These are phyloP conservation scores for Cicer cuneatum DNA, from an alignment of 306 rosid species.

Conservation along the genomic window DNA sequence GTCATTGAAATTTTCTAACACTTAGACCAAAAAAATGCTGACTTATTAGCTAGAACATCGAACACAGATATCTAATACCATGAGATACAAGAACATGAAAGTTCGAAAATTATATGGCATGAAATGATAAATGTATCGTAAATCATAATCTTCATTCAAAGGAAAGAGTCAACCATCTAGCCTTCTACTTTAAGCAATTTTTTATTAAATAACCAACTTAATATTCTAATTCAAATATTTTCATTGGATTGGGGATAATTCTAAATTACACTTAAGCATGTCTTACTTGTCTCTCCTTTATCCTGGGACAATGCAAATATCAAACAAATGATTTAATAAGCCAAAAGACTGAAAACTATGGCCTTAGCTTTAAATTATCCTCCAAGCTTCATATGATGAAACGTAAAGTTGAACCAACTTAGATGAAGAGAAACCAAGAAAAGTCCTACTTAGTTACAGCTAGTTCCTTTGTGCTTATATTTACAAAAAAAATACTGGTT, in stretches of 20 bases:
- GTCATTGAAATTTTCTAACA: slow-evolving; percentile 2
- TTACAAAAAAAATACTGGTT: slow-evolving; percentile 13
- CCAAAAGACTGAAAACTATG: not conserved
- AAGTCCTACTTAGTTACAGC: not conserved
- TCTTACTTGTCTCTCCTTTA: not conserved
- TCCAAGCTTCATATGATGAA: not conserved
- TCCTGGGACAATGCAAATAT: not conserved
- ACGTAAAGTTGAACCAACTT: slow-evolving; percentile 31
- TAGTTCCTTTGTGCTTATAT: not conserved
- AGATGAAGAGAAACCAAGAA: slow-evolving; percentile 12
- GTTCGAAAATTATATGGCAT: not conserved
- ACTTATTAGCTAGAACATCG: not conserved
- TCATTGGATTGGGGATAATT: not conserved
- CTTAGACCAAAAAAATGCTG: slow-evolving; percentile 4
- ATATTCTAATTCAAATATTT: not conserved
- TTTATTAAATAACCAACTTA: not conserved
- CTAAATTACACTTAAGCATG: not conserved
- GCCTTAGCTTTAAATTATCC: not conserved
- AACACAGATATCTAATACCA: not conserved
- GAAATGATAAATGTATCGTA: not conserved
- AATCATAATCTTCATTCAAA: not conserved
- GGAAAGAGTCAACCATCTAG: not conserved
- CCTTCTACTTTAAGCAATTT: slow-evolving; percentile 8
- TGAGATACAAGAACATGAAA: not conserved
- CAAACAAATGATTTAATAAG: not conserved